Evolutionary conservation across 2,329 filamentous ascomycete genomes (phyloP).

Genomic region (Xylariaceae sp.): DNA sequence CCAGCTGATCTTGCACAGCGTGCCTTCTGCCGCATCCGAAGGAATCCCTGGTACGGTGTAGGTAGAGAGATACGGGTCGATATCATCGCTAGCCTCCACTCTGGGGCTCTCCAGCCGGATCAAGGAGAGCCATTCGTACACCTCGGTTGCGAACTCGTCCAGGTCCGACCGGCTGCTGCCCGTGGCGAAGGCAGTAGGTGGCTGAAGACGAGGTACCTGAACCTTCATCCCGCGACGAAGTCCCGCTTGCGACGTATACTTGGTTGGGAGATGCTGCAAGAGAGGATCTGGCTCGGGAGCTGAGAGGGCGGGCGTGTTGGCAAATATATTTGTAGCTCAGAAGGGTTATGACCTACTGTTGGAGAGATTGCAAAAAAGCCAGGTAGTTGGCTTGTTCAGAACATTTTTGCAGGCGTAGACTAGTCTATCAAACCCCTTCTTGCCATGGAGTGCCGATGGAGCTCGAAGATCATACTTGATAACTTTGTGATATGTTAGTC

Average conservation of each 20-base stretch:
- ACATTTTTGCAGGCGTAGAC: constrained; percentile 76
- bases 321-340: background rate
- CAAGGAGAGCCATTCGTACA: constrained; percentile 75
- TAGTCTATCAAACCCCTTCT: constrained; percentile 76
- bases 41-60: constrained; percentile 54
- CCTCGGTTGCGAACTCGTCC: constrained; percentile 58
- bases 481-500: constrained; percentile 45
- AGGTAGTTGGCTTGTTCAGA: constrained; percentile 62
- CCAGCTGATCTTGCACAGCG: constrained; percentile 54
- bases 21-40: constrained; percentile 21
- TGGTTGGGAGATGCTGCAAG: constrained; percentile 39
- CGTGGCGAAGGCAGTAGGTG: constrained; percentile 30
- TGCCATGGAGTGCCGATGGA: constrained; percentile 75
- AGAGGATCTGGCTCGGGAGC: constrained; percentile 49
- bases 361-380: constrained; percentile 71
- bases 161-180: constrained; percentile 45
- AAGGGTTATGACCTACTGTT: constrained; percentile 37
- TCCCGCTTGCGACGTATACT: constrained; percentile 36
- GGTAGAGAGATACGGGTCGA: constrained; percentile 66
- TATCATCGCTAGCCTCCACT: constrained; percentile 49
- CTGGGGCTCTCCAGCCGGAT: constrained; percentile 63
- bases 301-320: constrained; percentile 26
- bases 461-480: constrained; percentile 72
- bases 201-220: constrained; percentile 33
- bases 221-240: constrained; percentile 26